These are phyloP conservation scores for Chaetoscypha palmicola DNA, from an alignment of 2,329 filamentous ascomycete species.

Conservation along the genomic window DNA sequence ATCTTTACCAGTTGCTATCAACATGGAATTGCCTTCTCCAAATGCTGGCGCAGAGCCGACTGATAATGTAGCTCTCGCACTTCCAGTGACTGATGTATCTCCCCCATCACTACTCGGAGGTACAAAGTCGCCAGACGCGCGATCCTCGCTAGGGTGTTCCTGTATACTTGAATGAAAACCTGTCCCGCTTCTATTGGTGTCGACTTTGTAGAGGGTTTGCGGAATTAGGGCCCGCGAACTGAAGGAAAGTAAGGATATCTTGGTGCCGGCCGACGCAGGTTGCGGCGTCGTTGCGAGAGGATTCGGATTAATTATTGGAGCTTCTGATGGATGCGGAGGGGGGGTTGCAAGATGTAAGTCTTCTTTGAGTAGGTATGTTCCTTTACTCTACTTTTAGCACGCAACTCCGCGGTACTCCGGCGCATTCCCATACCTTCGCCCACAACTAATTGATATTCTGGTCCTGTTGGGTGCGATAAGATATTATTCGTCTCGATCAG, in stretches of 20 bases:
- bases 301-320: slow-evolving; percentile 79
- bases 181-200: slow-evolving; percentile 44
- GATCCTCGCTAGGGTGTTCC: slow-evolving; percentile 54
- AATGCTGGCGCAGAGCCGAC: slow-evolving; percentile 56
- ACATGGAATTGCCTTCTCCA: slow-evolving; percentile 74
- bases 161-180: slow-evolving; percentile 45
- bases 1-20: slow-evolving; percentile 61
- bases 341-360: slow-evolving; percentile 89
- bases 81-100: slow-evolving; percentile 43
- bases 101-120: slow-evolving; percentile 50
- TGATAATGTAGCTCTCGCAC: slow-evolving; percentile 27
- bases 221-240: slow-evolving; percentile 35
- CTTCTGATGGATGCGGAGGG: slow-evolving; percentile 90
- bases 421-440: slow-evolving; percentile 64
- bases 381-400: slow-evolving; percentile 37
- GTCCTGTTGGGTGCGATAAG: slow-evolving; percentile 68
- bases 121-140: slow-evolving; percentile 53
- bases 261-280: slow-evolving; percentile 79
- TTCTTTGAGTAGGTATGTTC: slow-evolving; percentile 85
- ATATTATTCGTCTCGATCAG: slow-evolving; percentile 94
- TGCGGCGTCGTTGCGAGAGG: slow-evolving; percentile 79
- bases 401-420: slow-evolving; percentile 1
- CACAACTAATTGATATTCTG: slow-evolving; percentile 83
- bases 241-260: slow-evolving; percentile 61
- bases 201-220: slow-evolving; percentile 44